A percentile compares a stretch with the other conserved stretches of the same genome.
phyloP scores from a whole-genome alignment of 2,329 filamentous ascomycete species.

The Fusarium veterinarium region DNA sequence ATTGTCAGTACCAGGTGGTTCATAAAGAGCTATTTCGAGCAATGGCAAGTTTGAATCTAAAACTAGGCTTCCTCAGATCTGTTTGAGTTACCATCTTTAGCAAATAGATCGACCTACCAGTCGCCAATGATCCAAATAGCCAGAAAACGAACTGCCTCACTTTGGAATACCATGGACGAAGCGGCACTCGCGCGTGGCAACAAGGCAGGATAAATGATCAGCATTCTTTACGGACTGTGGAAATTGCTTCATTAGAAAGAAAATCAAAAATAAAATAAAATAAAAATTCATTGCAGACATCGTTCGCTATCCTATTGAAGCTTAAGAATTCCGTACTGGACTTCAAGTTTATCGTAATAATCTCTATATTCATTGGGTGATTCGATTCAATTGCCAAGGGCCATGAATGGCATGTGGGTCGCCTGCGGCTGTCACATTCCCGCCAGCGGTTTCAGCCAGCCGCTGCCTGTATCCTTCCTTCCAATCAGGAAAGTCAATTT shows the following conservation, averaged over 20 bases:
- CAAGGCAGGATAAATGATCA: neutral
- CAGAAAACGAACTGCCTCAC: neutral
- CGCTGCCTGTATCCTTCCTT: conserved; percentile 1
- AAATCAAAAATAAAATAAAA: neutral
- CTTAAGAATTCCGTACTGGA: neutral
- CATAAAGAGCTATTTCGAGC: too few species aligned
- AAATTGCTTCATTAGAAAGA: neutral
- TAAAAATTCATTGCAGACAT: neutral
- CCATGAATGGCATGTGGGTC: conserved; percentile 11
- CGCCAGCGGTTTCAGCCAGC: conserved; percentile 2
- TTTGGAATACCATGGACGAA: neutral
- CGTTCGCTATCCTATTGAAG: neutral
- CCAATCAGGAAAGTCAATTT: conserved; percentile 32
- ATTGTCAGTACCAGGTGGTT: too few species aligned
- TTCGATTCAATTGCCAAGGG: neutral
- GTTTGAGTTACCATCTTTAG: rapidly evolving
- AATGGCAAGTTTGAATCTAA: neutral
- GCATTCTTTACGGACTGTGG: neutral
- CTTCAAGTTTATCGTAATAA: neutral
- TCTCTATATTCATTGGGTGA: neutral
- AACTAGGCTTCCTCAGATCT: too few species aligned
- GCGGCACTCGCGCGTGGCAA: neutral
- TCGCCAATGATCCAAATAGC: neutral
- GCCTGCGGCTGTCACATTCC: conserved; percentile 10
- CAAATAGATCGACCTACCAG: too few species aligned